Base-by-base conservation (phyloP, 768 basidiomycete species). In the Boletellus emodensis region DNA sequence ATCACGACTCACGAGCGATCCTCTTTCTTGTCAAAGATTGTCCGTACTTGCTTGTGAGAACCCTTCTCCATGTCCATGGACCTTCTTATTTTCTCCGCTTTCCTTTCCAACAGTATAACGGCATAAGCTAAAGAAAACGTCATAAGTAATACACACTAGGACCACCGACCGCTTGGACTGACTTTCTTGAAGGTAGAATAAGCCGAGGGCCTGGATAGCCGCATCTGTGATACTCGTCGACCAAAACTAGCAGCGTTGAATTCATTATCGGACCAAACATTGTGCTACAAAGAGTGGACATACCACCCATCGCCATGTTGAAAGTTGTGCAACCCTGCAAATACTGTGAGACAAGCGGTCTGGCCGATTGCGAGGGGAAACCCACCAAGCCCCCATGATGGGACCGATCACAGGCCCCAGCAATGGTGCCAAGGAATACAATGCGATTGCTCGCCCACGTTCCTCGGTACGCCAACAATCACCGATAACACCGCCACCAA, bases 301-400 rank as follows among this genome's bases (percentile, higher is more conserved):
- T 63, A 79, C 81, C 28, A 86, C 84, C 85, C 84, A 87, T 63
- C 83, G 71, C 86, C 86, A 88, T 0, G 82, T 82, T 0, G 83
- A 76, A 34, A 68, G 70, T 36, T 86, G 71, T 0, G 81, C 79
- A 24, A 89, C 78, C 72, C 56, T 77, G 14, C 57, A 62, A 12
- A 61, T 55, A 30, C 0, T 17, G 30, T 44, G 4, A 45, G 22
- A 40, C 18, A 18, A 10, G 13, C 3, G 17, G n/a, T 12, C 9
- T 13, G 18, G 35, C 39, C 14, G 26, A 7, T 6, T 7, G 18
- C 15, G 9, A 6, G 11, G 3, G 3, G 20, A 8, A 15, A 64
- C 67, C 37, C 38, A 77, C 79, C 82, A 85, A 20, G 80, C 81
- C 5, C 83, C 84, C 20, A 78, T 78, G 3, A 82, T 67, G 1